phyloP scores from a whole-genome alignment of 768 basidiomycete genomes.

The Chalciporus chontae region DNA sequence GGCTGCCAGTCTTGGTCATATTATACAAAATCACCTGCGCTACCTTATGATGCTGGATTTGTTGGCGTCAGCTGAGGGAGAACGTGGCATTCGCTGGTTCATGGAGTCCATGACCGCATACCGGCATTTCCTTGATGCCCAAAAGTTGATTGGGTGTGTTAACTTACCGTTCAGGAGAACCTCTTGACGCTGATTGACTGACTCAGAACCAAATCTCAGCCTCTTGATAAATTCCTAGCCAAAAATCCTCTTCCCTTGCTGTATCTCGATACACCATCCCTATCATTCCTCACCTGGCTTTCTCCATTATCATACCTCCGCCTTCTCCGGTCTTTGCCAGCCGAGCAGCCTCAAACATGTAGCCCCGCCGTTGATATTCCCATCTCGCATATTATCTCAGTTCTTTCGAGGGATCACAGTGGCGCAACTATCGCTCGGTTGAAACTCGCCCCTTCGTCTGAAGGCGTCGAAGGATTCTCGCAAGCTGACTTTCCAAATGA shows the following conservation, averaged over 20 bases:
- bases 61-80: constrained; percentile 52
- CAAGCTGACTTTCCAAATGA: constrained; percentile 22
- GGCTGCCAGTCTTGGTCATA: constrained; percentile 46
- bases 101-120: constrained; percentile 37
- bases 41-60: constrained; percentile 74
- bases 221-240: constrained; percentile 67
- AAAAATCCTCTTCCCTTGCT: constrained; percentile 62
- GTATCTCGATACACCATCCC: constrained; percentile 61
- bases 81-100: constrained; percentile 74
- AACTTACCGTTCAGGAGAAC: not conserved
- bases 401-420: constrained; percentile 37
- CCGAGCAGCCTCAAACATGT: constrained; percentile 10
- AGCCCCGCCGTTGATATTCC: constrained; percentile 45
- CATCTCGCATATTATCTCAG: constrained; percentile 42
- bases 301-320: constrained; percentile 69
- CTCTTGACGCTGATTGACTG: not conserved
- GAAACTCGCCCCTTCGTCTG: constrained; percentile 33
- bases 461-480: constrained; percentile 10
- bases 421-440: constrained; percentile 60
- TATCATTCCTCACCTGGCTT: constrained; percentile 69
- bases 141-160: constrained; percentile 19
- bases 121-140: constrained; percentile 16
- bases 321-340: constrained; percentile 41
- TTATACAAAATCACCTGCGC: constrained; percentile 52
- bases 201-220: constrained; percentile 37